phyloP scores from a whole-genome alignment of 306 rosid species.

The Echinosophora koreensis region DNA sequence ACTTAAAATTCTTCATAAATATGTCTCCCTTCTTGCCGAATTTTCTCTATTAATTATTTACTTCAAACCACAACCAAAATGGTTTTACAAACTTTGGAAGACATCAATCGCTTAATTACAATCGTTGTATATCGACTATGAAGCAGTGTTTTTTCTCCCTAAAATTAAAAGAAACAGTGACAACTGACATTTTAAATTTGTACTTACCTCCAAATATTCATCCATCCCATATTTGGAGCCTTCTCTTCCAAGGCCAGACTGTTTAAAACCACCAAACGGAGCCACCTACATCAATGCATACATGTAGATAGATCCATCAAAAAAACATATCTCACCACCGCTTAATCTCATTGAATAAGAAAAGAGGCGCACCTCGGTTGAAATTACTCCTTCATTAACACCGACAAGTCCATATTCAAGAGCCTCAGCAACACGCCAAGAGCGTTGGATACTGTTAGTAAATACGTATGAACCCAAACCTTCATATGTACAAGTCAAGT shows the following conservation, averaged over 20 bases:
- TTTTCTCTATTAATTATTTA: neutral
- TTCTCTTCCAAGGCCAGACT: constrained; percentile 98
- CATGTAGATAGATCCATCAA: constrained; percentile 21
- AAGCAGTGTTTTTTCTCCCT: constrained; percentile 10
- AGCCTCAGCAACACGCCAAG: constrained; percentile 98
- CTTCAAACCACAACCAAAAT: neutral
- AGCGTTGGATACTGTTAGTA: constrained; percentile 84
- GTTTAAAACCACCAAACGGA: constrained; percentile 96
- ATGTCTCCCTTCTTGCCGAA: neutral
- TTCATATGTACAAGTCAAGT: constrained; percentile 44
- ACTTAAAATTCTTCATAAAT: neutral
- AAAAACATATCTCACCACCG: constrained; percentile 10
- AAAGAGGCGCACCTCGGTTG: constrained; percentile 81
- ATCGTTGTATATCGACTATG: neutral
- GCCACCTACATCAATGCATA: constrained; percentile 75
- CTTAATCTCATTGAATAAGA: constrained; percentile 30
- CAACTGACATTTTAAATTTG: constrained; percentile 1
- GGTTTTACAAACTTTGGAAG: neutral
- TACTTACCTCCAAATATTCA: constrained; percentile 87
- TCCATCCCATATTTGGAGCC: constrained; percentile 99
- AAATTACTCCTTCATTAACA: constrained; percentile 89
- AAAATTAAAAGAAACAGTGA: neutral
- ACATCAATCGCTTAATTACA: neutral
- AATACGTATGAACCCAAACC: constrained; percentile 95
- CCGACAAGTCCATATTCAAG: constrained; percentile 97